Evolutionary conservation across 1,284 basidiomycete genomes (phyloP), one percentile per base, ranked within the genome.

Genomic region (Apiotrichum porosum): DNA sequence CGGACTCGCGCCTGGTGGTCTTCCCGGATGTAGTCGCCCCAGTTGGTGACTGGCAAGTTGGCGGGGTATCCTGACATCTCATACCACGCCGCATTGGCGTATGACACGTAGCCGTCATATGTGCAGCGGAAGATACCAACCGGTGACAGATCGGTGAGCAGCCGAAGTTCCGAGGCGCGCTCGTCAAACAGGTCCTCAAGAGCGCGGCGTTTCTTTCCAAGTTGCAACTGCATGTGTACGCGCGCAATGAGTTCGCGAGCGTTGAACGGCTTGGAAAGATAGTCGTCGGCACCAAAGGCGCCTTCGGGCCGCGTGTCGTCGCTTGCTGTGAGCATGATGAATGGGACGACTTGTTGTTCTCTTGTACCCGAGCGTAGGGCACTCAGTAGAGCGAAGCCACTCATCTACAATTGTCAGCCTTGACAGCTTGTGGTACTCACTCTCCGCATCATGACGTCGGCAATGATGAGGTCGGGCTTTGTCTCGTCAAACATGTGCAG

Each of bases 371-470:
- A 26, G 8, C 58, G 59, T 10, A 71, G 39, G 0, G 54, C 59
- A 2, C 33, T 37, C 8, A 71, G 49, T 6, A 71, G 45, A 9
- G 60, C 66, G 39, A 61, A 63, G 1, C 69, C 69, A 36, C 63
- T 61, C 12, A 67, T 48, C 63, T 67, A 38, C 13, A 19, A 4
- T 9, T 9, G 24, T 51, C 21, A 50, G 46, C 42, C 2, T 28
- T 19, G 13, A 19, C 24, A 17, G n/a, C n/a, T n/a, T n/a, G n/a
- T n/a, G n/a, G 9, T n/a, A 9, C 61, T 54, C 42, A 68, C 59
- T 23, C 60, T 56, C 3, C 73, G 73, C 72, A 76, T 73, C 67
- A 73, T 73, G 8, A 74, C 68, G 46, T 77, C 76, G 1, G 70
- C 66, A 10, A 76, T 58, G 46, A 77, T 68, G 19, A 72, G 52